These are phyloP conservation scores for Mytilinidion resinicola DNA, from an alignment of 495 filamentous ascomycete genomes.

Conservation along the genomic window DNA sequence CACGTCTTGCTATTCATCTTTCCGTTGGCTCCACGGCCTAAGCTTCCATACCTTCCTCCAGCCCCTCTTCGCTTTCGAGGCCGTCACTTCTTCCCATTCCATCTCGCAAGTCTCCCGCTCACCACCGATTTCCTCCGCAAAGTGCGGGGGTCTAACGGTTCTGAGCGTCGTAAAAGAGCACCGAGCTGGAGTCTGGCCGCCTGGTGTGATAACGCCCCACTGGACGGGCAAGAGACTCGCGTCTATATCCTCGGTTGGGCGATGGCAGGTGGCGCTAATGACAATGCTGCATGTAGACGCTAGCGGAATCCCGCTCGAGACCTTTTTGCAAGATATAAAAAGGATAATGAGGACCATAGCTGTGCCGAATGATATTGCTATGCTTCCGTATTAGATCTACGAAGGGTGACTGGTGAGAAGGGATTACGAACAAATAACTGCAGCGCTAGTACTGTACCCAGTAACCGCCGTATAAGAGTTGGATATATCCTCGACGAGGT, in stretches of 20 bases:
- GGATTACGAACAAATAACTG: background rate
- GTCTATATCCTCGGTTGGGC: constrained; percentile 10
- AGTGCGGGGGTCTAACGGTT: background rate
- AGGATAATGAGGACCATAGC: no score
- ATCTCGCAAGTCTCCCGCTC: no score
- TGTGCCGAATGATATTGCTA: no score
- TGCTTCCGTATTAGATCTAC: background rate
- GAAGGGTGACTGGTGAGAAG: no score
- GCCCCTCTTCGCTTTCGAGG: no score
- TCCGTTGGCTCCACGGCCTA: no score
- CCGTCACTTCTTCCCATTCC: no score
- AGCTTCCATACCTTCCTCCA: no score
- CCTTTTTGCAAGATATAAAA: background rate
- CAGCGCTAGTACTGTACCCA: background rate
- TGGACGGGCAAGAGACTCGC: constrained; percentile 4
- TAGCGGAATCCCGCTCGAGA: constrained; percentile 2
- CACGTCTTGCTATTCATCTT: no score
- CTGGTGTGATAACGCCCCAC: constrained; percentile 5
- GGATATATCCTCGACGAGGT: no score
- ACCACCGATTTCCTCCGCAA: background rate
- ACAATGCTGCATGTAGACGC: constrained; percentile 8
- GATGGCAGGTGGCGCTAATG: constrained; percentile 18
- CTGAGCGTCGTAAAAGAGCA: background rate
- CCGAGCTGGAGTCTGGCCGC: background rate
- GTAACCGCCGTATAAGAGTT: background rate